Conservation (phyloP, 148 eudicot species). For the Heliosperma pusillum region DNA sequence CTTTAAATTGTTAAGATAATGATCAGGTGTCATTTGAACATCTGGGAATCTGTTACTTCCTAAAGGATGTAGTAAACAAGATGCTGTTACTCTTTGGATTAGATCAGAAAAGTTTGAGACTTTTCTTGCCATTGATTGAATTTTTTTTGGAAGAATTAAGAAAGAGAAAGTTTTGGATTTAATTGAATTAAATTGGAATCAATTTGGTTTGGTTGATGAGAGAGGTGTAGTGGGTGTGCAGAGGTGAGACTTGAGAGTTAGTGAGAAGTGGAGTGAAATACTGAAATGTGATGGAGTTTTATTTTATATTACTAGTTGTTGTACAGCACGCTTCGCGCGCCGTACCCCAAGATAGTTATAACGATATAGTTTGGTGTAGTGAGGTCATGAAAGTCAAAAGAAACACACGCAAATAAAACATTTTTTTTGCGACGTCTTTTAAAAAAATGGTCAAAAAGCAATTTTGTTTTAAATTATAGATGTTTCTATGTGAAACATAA, state of each 20-base stretch:
- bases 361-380: no score
- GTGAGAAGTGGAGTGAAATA: not conserved
- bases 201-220: not conserved
- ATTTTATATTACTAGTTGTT: no score
- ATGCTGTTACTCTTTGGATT: conserved; percentile 90
- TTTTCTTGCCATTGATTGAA: conserved; percentile 43
- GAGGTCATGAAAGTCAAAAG: no score
- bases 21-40: conserved; percentile 34
- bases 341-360: no score
- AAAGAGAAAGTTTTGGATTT: conserved; percentile 14
- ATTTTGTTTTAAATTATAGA: no score
- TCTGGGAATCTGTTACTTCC: conserved; percentile 41
- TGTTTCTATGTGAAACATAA: no score
- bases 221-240: not conserved
- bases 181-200: not conserved
- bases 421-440: no score
- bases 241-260: not conserved
- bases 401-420: no score
- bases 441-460: no score
- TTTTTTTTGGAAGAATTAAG: conserved; percentile 1
- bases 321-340: no score
- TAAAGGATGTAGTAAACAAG: conserved; percentile 80
- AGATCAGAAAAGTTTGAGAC: conserved; percentile 89
- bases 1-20: conserved; percentile 23
- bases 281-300: not conserved